phyloP scores from a whole-genome alignment of 176 grass and related monocot genomes.

The Avena atlantica region DNA sequence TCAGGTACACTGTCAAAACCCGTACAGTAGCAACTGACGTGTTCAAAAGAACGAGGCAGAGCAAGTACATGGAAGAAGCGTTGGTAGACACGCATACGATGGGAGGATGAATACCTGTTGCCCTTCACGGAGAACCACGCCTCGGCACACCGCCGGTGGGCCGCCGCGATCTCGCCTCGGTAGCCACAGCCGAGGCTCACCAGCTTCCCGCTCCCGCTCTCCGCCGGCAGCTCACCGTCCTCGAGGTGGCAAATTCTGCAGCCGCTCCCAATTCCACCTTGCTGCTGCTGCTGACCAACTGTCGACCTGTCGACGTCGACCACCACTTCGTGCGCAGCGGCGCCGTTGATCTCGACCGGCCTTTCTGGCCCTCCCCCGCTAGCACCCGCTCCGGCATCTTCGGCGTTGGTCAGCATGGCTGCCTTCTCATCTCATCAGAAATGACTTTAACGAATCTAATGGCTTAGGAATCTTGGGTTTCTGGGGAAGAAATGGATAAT shows the following conservation, averaged over 20 bases:
- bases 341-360: neutral
- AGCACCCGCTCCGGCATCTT: neutral
- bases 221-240: constrained; percentile 36
- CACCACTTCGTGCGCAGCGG: neutral
- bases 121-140: constrained; percentile 82
- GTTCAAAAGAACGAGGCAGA: neutral
- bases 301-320: constrained; percentile 1
- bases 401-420: constrained; percentile 35
- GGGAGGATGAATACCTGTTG: constrained; percentile 44
- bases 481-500: constrained; percentile 3
- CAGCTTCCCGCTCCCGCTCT: constrained; percentile 41
- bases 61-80: neutral
- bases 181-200: constrained; percentile 70
- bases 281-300: neutral
- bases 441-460: neutral
- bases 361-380: neutral
- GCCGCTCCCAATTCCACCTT: constrained; percentile 6
- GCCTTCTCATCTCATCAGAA: constrained; percentile 4
- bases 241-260: constrained; percentile 62
- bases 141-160: constrained; percentile 73
- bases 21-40: neutral
- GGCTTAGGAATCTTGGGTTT: neutral
- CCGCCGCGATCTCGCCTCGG: constrained; percentile 69
- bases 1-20: neutral
- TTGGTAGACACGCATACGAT: too few relatives aligned